These are phyloP conservation scores for Nannizziopsis arthrosporioides DNA, from an alignment of 2,329 filamentous ascomycete genomes.

Conservation along the genomic window DNA sequence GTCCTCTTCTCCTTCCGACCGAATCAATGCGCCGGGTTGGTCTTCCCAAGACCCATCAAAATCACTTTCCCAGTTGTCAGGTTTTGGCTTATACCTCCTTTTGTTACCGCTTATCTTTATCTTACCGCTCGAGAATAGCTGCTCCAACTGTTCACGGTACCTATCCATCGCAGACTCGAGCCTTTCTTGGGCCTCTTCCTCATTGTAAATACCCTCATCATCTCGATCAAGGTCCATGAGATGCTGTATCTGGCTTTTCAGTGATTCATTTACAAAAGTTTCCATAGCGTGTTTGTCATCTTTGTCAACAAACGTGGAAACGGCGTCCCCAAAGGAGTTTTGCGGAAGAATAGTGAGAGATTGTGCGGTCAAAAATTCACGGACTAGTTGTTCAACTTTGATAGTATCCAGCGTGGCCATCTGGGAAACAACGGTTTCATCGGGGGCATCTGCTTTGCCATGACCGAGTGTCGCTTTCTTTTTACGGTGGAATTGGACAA, in stretches of 20 bases:
- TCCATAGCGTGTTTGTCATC: conserved; percentile 91
- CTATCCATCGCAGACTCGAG: conserved; percentile 63
- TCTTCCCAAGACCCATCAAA: conserved; percentile 78
- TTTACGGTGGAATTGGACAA: conserved; percentile 84
- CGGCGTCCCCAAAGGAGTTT: conserved; percentile 83
- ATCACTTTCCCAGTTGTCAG: conserved; percentile 78
- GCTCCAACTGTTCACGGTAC: conserved; percentile 58
- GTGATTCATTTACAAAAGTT: conserved; percentile 60
- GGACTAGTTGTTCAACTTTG: conserved; percentile 78
- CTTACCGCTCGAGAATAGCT: conserved; percentile 55
- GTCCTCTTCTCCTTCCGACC: conserved; percentile 41
- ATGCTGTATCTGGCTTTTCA: conserved; percentile 58
- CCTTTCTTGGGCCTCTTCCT: conserved; percentile 55
- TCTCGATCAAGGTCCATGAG: conserved; percentile 55
- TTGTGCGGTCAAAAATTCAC: conserved; percentile 75
- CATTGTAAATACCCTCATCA: conserved; percentile 58
- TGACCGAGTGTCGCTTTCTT: conserved; percentile 43
- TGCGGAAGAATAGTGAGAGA: conserved; percentile 87
- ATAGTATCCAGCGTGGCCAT: conserved; percentile 58
- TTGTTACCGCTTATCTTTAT: conserved; percentile 42
- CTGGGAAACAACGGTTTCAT: conserved; percentile 50
- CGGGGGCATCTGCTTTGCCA: conserved; percentile 48
- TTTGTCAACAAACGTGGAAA: conserved; percentile 85
- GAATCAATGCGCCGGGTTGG: conserved; percentile 54
- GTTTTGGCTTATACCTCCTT: conserved; percentile 60